Evolutionary conservation across 139 green algal species (phyloP), one percentile per base, ranked within the genome.

Genomic region (Micractinium conductrix): DNA sequence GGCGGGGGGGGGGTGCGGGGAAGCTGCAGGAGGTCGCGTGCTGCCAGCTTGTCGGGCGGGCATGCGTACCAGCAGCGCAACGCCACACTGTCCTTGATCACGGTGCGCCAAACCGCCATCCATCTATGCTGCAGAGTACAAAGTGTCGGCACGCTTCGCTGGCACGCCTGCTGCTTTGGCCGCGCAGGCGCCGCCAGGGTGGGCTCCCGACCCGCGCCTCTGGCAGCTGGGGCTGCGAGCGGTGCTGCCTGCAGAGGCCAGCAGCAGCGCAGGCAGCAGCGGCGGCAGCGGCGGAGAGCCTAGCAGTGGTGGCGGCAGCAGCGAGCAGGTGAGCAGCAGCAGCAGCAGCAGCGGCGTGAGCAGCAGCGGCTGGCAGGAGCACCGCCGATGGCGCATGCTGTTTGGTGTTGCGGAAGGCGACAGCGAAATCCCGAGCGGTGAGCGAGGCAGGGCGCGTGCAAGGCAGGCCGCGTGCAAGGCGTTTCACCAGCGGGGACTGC

Each of bases 391-490:
- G 91, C 89, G 95, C 12, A 92, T 95, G 48, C 40, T 87, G 70
- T 89, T 94, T n/a, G 96, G 96, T 2, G 89, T 99, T 37, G 92
- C 95, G 12, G 96, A 99, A 84, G 96, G 96, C 2, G 80, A 91
- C 60, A 38, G n/a, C 33, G 96, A 98, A 87, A 98, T 98, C 1
- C 92, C 93, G 1, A 75, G 79, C 75, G 94, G 95, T 93, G 45
- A 3, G 79, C 26, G n/a, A n/a, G n/a, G n/a, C n/a, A n/a, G n/a
- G n/a, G n/a, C n/a, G n/a, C n/a, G n/a, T n/a, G n/a, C n/a, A n/a
- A n/a, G n/a, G n/a, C n/a, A n/a, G n/a, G n/a, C n/a, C n/a, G n/a
- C n/a, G n/a, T n/a, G n/a, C n/a, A n/a, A n/a, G n/a, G n/a, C n/a
- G n/a, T n/a, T n/a, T n/a, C n/a, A n/a, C n/a, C n/a, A n/a, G n/a